Evolutionary conservation across 2,329 filamentous ascomycete species (phyloP), one percentile per base, ranked within the genome.

Genomic region (Trichoderma arundinaceum): DNA sequence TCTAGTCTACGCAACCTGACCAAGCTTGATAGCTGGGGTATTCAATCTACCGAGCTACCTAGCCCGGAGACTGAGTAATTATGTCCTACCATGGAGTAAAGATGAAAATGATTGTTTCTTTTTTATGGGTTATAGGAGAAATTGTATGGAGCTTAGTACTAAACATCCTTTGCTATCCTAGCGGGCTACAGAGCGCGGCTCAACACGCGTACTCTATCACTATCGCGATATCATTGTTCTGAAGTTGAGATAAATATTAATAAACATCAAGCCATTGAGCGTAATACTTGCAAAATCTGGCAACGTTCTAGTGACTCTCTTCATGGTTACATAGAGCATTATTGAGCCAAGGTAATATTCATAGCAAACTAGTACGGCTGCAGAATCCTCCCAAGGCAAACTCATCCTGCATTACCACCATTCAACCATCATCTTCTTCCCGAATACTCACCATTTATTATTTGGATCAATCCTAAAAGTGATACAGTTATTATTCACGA

Each of bases 11-110:
- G 60, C 17, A 63, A 46, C 6, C 39, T 63, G 33, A 43, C 60
- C 9, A 63, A 63, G 17, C 7, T 63, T 43, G 60, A 46, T 2
- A 63, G 28, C 60, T 63, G 60, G 60, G 49, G 48, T 1, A 35
- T 63, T 44, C 60, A 63, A 22, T 63, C 60, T 6, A 53, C 39
- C 17, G 60, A 54, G 32, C 15, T 38, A 10, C 41, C 60, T 6
- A 54, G 49, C 33, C 39, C 48, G 15, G 60, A 44, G n/a, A 46
- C 60, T 8, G 56, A 59, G 10, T 46, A 17, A 12, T 28, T 32
- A 8, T n/a, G 9, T 28, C n/a, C 17, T 53, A 9, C 4, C 6
- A 17, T 17, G 35, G n/a, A 51, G 17, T 28, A 28, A 28, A 28
- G 22, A 28, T 28, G 22, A 28, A 4, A 28, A 2, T 28, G 22